Evolutionary conservation across 2,329 filamentous ascomycete genomes (phyloP).

Genomic region (Alternaria triticimaculans): DNA sequence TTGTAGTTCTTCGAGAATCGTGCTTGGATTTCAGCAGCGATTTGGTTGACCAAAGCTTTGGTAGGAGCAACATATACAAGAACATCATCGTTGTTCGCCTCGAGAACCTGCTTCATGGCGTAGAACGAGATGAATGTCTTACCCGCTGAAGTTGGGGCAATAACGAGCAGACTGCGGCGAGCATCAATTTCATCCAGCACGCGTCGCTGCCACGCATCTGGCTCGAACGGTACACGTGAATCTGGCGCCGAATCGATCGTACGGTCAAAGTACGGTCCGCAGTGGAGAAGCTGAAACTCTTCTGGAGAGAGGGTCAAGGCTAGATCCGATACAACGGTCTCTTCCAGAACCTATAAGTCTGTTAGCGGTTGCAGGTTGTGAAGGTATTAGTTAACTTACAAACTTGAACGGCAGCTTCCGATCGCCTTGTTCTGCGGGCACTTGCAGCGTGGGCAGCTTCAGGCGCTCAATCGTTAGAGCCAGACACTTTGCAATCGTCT

Average conservation of each 20-base stretch:
- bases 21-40: slow-evolving; percentile 78
- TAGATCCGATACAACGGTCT: slow-evolving; percentile 30
- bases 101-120: slow-evolving; percentile 77
- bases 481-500: slow-evolving; percentile 39
- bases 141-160: slow-evolving; percentile 79
- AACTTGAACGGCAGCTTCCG: slow-evolving; percentile 55
- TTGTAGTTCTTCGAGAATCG: slow-evolving; percentile 72
- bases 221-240: slow-evolving; percentile 72
- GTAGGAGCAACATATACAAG: slow-evolving; percentile 82
- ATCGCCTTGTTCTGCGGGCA: slow-evolving; percentile 41
- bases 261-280: slow-evolving; percentile 77
- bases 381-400: slow-evolving; percentile 3
- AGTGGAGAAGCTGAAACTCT: slow-evolving; percentile 72
- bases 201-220: slow-evolving; percentile 77
- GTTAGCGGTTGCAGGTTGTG: neutral
- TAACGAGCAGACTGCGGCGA: slow-evolving; percentile 73
- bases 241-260: slow-evolving; percentile 73
- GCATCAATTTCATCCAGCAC: slow-evolving; percentile 77
- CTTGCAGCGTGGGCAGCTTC: slow-evolving; percentile 46
- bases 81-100: slow-evolving; percentile 71
- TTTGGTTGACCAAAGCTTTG: slow-evolving; percentile 83
- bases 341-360: slow-evolving; percentile 18
- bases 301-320: slow-evolving; percentile 52
- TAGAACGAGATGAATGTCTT: slow-evolving; percentile 89
- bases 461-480: slow-evolving; percentile 49